phyloP scores from a whole-genome alignment of 2,329 filamentous ascomycete genomes.

The Xylaria sp. region DNA sequence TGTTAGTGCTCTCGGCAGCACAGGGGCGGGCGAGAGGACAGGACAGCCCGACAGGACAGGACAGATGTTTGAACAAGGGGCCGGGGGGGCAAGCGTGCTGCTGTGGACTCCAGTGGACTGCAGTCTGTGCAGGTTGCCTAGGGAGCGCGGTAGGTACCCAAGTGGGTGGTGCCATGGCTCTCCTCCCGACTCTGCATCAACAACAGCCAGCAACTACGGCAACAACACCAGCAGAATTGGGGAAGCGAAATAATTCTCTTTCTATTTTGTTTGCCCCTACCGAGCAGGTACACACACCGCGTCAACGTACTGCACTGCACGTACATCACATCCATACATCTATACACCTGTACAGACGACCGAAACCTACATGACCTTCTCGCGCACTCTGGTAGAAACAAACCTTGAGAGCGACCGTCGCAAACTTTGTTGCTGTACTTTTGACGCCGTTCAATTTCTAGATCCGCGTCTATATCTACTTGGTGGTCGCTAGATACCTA shows the following conservation, averaged over 20 bases:
- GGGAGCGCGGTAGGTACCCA: not conserved
- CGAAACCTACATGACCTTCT: not conserved
- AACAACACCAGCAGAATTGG: not conserved
- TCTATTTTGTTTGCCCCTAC: not conserved
- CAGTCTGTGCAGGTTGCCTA: not conserved
- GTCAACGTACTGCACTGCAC: not conserved
- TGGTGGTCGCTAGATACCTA: not conserved
- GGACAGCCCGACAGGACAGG: too few relatives aligned
- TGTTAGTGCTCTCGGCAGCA: too few relatives aligned
- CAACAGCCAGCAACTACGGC: not conserved
- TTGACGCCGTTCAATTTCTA: not conserved
- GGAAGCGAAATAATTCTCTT: not conserved
- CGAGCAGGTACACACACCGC: not conserved
- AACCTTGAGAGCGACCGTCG: not conserved
- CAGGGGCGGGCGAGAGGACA: too few relatives aligned
- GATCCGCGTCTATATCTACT: not conserved
- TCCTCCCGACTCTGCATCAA: not conserved
- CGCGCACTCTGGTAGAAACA: not conserved
- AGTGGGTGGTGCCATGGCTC: not conserved
- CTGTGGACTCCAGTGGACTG: too few relatives aligned
- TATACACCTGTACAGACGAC: not conserved
- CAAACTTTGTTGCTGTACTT: conserved; percentile 17
- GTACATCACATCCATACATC: not conserved
- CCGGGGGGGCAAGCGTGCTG: too few relatives aligned
- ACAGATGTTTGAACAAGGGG: too few relatives aligned